Evolutionary conservation across 1,139 yeast species (phyloP), one percentile per base, ranked within the genome.

Genomic region (Candida tropicalis): DNA sequence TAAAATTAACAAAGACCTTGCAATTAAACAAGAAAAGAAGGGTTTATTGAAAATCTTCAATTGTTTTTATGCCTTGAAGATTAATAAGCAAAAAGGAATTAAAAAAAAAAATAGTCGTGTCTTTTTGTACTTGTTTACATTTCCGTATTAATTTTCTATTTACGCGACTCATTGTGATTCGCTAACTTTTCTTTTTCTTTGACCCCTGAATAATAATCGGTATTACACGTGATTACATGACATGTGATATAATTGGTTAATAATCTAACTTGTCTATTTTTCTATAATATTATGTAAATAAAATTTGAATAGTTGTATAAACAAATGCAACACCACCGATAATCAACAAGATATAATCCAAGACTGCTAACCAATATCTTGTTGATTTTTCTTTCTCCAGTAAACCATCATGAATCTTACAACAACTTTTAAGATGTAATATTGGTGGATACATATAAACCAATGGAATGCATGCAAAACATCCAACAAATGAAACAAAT

Each of bases 371-470:
- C 56, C 62, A 59, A 43, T 53, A 59, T 42, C 65, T 58, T 25
- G 51, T 53, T 12, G 48, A 50, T 16, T 53, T 56, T 32, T 61
- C 68, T 2, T 43, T 28, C 3, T 43, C 40, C 31, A 49, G 40
- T 39, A 58, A 45, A 1, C 53, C 52, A 8, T 52, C 54, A 36
- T 53, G 52, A 32, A 51, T 48, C 12, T 41, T 45, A 52, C 75
- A 70, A 50, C 72, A 68, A 44, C 73, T 61, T 46, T 60, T 70
- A 45, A 71, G 70, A 57, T 86, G 93, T 40, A 86, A 65, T 70
- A 86, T 70, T 15, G 95, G 91, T 3, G 95, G 93, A 58, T 85
- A 85, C 79, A 86, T 82, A 65, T 86, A 86, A 3, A 86, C 93
- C 66, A 86, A 73, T 0, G 95, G 95, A 43, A 86, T 84, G 58